Conservation (phyloP, 768 basidiomycete genomes). For the Pisolithus microcarpus region DNA sequence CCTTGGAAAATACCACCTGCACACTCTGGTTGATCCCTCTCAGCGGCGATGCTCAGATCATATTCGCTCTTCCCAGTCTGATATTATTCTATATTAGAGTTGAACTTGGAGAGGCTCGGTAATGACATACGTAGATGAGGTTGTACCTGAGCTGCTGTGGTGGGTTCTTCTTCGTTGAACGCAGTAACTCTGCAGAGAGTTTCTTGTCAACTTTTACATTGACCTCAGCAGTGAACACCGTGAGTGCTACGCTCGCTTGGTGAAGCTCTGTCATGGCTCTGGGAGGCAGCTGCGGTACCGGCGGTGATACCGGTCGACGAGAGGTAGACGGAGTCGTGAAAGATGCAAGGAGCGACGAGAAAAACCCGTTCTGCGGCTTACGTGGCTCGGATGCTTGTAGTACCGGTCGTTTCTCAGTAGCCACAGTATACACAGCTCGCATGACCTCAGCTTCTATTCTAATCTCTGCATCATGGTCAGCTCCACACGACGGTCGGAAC, state of each 20-base stretch:
- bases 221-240: constrained; percentile 35
- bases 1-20: constrained; percentile 79
- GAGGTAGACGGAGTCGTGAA: constrained; percentile 13
- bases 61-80: constrained; percentile 81
- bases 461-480: constrained; percentile 40
- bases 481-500: background rate
- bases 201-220: constrained; percentile 60
- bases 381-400: constrained; percentile 25
- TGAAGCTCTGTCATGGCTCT: constrained; percentile 21
- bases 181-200: constrained; percentile 63
- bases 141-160: constrained; percentile 69
- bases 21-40: constrained; percentile 43
- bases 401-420: constrained; percentile 49
- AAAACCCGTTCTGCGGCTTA: constrained; percentile 36
- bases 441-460: constrained; percentile 79
- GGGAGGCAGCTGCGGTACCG: constrained; percentile 6
- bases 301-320: constrained; percentile 8
- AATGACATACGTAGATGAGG: constrained; percentile 68
- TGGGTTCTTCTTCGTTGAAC: constrained; percentile 94
- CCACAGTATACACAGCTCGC: constrained; percentile 65
- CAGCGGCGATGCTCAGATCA: constrained; percentile 65
- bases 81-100: background rate
- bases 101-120: background rate
- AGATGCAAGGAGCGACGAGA: constrained; percentile 32
- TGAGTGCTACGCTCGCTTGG: constrained; percentile 23